Evolutionary conservation across 2,329 filamentous ascomycete genomes (phyloP), one percentile per base, ranked within the genome.

Genomic region (Penicillium frequentans): DNA sequence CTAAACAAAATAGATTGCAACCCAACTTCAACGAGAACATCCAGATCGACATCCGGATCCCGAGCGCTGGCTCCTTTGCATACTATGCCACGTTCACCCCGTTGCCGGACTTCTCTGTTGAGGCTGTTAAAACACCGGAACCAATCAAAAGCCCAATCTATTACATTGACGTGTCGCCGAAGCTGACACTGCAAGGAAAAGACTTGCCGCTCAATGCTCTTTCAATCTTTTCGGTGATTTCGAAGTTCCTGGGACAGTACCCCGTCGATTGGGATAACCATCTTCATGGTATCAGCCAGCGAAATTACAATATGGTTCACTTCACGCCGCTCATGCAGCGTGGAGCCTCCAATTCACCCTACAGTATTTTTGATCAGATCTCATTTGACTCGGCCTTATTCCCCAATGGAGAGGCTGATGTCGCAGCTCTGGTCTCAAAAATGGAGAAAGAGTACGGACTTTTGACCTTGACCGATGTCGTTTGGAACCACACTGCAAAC

Each of bases 221-320:
- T 49, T 96, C 91, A 14, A 84, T 97, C 64, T 96, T 97, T 77
- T 98, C 95, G 11, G 84, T 93, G 55, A 90, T 99, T 61, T 97
- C 93, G 71, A 99, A 99, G 77, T 97, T 97, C 78, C 96, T 99
- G 91, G 95, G 95, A 61, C 87, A 88, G 70, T 96, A 95, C 70
- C 91, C 93, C 0, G 82, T 82, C 16, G 90, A 96, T 68, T 99
- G 93, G 93, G 86, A 97, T 71, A 89, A 86, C 51, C 93, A 98
- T 73, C 79, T 99, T 56, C 83, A 84, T 55, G 93, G 95, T 27
- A 96, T 99, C 72, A 90, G 90, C 72, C 86, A 90, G 68, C 85
- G 95, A 59, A 93, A 93, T 46, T 99, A 99, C 82, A 99, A 99
- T 78, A 97, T 98, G 92, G 87, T 99, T 58, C 95, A 99, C 75